Evolutionary conservation across 805 yeast species (phyloP).

Genomic region (Tetrapisispora nanseiensis): DNA sequence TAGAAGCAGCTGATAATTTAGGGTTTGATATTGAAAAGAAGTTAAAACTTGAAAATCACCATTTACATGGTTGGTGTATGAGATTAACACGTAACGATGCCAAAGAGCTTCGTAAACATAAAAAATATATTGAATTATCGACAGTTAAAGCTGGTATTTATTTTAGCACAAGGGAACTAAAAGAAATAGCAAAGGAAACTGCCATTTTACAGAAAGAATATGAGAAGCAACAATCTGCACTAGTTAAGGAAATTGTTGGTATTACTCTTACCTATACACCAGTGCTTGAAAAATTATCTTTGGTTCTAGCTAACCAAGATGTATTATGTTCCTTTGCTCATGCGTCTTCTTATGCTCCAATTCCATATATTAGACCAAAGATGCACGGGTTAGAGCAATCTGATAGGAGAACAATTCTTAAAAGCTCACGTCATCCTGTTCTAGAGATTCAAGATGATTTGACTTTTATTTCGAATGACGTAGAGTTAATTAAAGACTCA

Average conservation of each 20-base stretch:
- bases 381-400: slow-evolving; percentile 40
- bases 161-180: slow-evolving; percentile 66
- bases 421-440: slow-evolving; percentile 89
- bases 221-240: slow-evolving; percentile 60
- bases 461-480: slow-evolving; percentile 86
- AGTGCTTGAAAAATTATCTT: slow-evolving; percentile 59
- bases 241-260: slow-evolving; percentile 73
- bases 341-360: slow-evolving; percentile 71
- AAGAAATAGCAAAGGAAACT: slow-evolving; percentile 50
- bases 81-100: slow-evolving; percentile 88
- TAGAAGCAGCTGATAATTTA: slow-evolving; percentile 60
- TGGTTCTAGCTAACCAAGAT: slow-evolving; percentile 64
- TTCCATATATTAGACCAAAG: slow-evolving; percentile 67
- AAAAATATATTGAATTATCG: slow-evolving; percentile 64
- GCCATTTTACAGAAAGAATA: slow-evolving; percentile 54
- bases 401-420: slow-evolving; percentile 45
- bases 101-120: slow-evolving; percentile 50
- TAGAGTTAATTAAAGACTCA: slow-evolving; percentile 44
- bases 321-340: slow-evolving; percentile 81
- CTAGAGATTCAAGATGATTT: slow-evolving; percentile 87
- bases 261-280: slow-evolving; percentile 77
- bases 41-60: slow-evolving; percentile 80
- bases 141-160: slow-evolving; percentile 94
- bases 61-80: slow-evolving; percentile 88
- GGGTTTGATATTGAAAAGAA: slow-evolving; percentile 79